Conservation (phyloP, 352 stramenopile genomes). For the Halophytophthora polymorphica region DNA sequence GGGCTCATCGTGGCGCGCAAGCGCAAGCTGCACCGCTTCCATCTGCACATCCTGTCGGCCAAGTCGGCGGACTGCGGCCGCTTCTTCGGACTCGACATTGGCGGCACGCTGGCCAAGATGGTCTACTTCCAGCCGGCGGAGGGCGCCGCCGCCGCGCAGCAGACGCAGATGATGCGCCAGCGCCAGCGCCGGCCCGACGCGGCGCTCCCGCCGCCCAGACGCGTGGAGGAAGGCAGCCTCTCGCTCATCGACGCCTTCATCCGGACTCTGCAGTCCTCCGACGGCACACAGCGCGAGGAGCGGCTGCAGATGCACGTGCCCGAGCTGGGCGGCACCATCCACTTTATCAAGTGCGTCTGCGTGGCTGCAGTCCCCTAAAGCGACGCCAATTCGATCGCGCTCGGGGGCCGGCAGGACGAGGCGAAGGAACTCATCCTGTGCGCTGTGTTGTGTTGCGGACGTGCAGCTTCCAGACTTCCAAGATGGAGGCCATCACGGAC, state of each 20-base stretch:
- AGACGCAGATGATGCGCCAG: constrained; percentile 27
- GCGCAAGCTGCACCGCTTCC: constrained; percentile 65
- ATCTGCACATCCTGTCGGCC: constrained; percentile 63
- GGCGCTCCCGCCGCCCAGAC: constrained; percentile 8
- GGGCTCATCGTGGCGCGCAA: constrained; percentile 67
- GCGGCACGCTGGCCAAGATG: constrained; percentile 91
- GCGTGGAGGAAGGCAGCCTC: constrained; percentile 39
- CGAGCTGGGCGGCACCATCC: constrained; percentile 87
- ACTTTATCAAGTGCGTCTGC: constrained; percentile 84
- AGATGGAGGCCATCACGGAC: constrained; percentile 69
- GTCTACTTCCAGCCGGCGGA: constrained; percentile 90
- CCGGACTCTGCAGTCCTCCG: constrained; percentile 36
- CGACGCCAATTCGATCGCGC: no score
- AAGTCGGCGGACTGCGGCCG: constrained; percentile 66
- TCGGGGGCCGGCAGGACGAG: no score
- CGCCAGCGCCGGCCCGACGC: constrained; percentile 18
- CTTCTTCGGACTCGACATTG: constrained; percentile 92
- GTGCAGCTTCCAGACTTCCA: constrained; percentile 59
- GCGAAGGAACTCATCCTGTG: no score
- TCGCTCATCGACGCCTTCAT: constrained; percentile 52
- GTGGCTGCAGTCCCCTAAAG: background rate
- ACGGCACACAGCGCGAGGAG: constrained; percentile 56
- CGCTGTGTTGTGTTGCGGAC: no score
- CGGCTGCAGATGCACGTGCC: constrained; percentile 71
- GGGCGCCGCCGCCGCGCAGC: constrained; percentile 23